These are phyloP conservation scores for Boletus rex-veris DNA, from an alignment of 768 basidiomycete species.

Conservation along the genomic window DNA sequence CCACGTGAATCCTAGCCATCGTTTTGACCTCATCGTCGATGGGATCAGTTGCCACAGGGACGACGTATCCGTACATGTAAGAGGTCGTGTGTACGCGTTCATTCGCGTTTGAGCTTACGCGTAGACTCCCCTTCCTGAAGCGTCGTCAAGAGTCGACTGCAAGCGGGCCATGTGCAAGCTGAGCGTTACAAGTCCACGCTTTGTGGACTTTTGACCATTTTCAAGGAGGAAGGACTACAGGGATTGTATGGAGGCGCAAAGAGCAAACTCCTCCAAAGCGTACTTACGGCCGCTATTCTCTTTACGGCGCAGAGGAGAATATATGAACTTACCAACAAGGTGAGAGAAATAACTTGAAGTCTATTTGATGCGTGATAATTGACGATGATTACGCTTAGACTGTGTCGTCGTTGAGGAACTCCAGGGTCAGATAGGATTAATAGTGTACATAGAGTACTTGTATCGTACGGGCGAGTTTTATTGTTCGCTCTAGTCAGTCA, in stretches of 20 bases:
- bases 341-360: slow-evolving; percentile 5
- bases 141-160: slow-evolving; percentile 76
- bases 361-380: neutral
- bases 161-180: slow-evolving; percentile 67
- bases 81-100: slow-evolving; percentile 14
- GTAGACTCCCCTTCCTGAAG: slow-evolving; percentile 20
- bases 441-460: too few species aligned
- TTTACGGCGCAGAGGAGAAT: slow-evolving; percentile 87
- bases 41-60: slow-evolving; percentile 44
- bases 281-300: slow-evolving; percentile 89
- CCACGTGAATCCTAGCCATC: neutral
- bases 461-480: too few species aligned
- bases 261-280: slow-evolving; percentile 88
- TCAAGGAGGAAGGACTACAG: slow-evolving; percentile 72
- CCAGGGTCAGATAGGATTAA: neutral
- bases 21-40: neutral
- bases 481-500: too few species aligned
- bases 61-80: slow-evolving; percentile 76
- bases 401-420: slow-evolving; percentile 10
- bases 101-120: neutral
- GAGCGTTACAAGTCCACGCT: slow-evolving; percentile 71
- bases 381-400: slow-evolving; percentile 9
- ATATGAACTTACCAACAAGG: slow-evolving; percentile 65
- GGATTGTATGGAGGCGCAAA: slow-evolving; percentile 86
- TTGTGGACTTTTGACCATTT: slow-evolving; percentile 73